These are phyloP conservation scores for Caryopteris hybrid DNA, from an alignment of 305 asterid species.

Conservation along the genomic window DNA sequence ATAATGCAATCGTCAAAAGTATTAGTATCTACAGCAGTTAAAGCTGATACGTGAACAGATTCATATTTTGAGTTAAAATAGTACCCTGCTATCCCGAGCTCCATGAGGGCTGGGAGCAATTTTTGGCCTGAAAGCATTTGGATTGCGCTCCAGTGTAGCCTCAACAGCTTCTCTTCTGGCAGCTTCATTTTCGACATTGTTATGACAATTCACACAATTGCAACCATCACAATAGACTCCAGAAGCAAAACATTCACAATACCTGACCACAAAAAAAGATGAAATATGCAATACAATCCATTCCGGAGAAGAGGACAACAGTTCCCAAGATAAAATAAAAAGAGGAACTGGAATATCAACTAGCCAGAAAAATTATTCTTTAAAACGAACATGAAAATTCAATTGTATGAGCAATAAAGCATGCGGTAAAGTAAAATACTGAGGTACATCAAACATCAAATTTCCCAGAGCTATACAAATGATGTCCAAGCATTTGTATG, in stretches of 20 bases:
- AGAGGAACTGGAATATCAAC: not conserved
- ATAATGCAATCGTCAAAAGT: not conserved
- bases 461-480: not conserved
- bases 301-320: not conserved
- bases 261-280: conserved; percentile 47
- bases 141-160: conserved; percentile 91
- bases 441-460: not conserved
- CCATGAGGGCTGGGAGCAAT: conserved; percentile 94
- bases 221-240: conserved; percentile 93
- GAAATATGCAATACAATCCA: conserved; percentile 15
- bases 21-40: conserved; percentile 2
- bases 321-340: not conserved
- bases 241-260: conserved; percentile 96
- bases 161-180: conserved; percentile 95
- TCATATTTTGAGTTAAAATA: conserved; percentile 17
- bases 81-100: conserved; percentile 76
- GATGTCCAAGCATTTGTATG: not conserved
- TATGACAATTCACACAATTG: conserved; percentile 87
- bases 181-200: conserved; percentile 80
- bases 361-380: not conserved
- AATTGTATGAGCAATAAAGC: not conserved
- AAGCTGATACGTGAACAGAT: not conserved
- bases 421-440: not conserved
- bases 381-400: not conserved
- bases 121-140: conserved; percentile 96